These are phyloP conservation scores for Emmonsiellopsis sp. DNA, from an alignment of 2,329 filamentous ascomycete genomes.

Conservation along the genomic window DNA sequence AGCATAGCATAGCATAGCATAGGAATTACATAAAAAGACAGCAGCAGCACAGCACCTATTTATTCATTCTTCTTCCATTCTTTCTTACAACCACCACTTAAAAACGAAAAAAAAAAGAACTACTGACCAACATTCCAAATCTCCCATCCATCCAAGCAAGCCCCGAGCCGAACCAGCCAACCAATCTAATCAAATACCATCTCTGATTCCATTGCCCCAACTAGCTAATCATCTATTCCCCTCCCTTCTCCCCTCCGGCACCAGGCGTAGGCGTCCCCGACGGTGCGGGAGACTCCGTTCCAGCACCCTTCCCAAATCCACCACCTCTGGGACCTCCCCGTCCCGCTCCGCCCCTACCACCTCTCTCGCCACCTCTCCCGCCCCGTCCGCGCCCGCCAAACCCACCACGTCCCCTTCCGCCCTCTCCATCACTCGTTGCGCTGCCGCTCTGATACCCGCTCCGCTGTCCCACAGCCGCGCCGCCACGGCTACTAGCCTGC, in stretches of 20 bases:
- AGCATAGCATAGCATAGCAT: background rate
- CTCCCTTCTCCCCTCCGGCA: background rate
- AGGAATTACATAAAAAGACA: too few relatives aligned
- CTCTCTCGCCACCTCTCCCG: constrained; percentile 45
- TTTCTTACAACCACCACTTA: too few relatives aligned
- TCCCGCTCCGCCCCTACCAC: constrained; percentile 48
- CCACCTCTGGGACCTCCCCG: constrained; percentile 46
- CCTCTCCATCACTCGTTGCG: constrained; percentile 62
- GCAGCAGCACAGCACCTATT: too few relatives aligned
- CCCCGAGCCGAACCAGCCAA: background rate
- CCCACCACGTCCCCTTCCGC: constrained; percentile 51
- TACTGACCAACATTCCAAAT: background rate
- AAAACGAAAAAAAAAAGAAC: too few relatives aligned
- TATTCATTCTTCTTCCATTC: too few relatives aligned
- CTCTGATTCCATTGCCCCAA: background rate
- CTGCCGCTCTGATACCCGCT: constrained; percentile 80
- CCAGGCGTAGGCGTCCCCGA: background rate
- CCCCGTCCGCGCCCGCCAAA: constrained; percentile 53
- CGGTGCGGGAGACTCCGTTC: constrained; percentile 11
- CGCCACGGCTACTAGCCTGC: constrained; percentile 51
- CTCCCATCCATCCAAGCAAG: background rate
- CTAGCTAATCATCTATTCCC: background rate
- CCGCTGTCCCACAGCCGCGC: constrained; percentile 50
- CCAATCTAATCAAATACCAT: background rate
- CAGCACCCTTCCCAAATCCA: constrained; percentile 52